Evolutionary conservation across 108 stramenopile species (phyloP), one percentile per base, ranked within the genome.

Genomic region (Pseudonitzschia pungens): DNA sequence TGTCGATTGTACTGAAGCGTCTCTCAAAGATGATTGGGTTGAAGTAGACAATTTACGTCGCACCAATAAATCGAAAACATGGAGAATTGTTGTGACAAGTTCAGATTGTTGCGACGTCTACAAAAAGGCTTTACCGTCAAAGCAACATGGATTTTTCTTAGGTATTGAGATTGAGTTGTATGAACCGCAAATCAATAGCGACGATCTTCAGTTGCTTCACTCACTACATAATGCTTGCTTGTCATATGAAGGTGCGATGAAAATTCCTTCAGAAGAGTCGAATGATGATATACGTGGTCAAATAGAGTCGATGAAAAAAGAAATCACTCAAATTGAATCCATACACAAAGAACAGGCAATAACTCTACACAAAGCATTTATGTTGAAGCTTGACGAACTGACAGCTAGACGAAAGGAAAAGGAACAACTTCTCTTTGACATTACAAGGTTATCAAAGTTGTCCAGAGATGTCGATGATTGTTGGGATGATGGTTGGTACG

Each of bases 171-270:
- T 86, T 31, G 43, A 84, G 53, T 48, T 90, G n/a, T 77, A 75
- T 43, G 84, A 90, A 65, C 76, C 87, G 9, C 54, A 80, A 26
- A 83, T 90, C 29, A 78, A 77, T 21, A 69, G 67, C 12, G 89
- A 90, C 55, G 52, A 67, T 44, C 71, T 90, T 10, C 89, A 88
- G 40, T 56, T 79, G 43, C 81, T 88, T 31, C 89, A 90, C 54
- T 68, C 72, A 14, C 59, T 90, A 11, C 80, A 83, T 75, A 90
- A 90, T 75, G 73, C 81, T 71, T 21, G 68, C 71, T 33, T 66
- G 40, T 51, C 69, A 16, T 69, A 53, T 28, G 64, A 72, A 5
- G 62, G 75, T 50, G 44, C 75, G 12, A 68, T 84, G 1, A 55
- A 78, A 33, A 44, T 78, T 60, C n/a, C 41, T 20, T 41, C 42